Base-by-base conservation (phyloP, 2,329 filamentous ascomycete genomes). In the Stachybotrys chartarum region DNA sequence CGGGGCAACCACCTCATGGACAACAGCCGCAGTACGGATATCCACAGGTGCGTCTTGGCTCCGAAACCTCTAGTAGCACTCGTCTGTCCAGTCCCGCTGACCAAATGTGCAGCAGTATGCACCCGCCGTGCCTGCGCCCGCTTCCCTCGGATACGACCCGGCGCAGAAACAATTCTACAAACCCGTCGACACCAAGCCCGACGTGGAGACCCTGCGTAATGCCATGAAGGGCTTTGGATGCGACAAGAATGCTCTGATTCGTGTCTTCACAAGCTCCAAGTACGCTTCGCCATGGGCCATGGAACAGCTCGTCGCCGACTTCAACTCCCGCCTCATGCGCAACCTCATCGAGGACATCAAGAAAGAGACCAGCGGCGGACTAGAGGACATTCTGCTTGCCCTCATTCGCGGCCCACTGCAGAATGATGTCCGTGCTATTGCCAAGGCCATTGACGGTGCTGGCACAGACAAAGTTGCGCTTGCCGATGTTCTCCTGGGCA, bases 211-310 rank as follows among this genome's bases (percentile, higher is more conserved):
- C 1, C 53, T 72, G 1, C 62, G 67, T 50, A 67, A 69, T 24
- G 68, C 70, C 1, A 71, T 72, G 70, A 68, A 69, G 56, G 68
- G 67, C 7, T 66, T 68, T 59, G 70, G 68, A 1, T 71, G 69
- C 42, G 66, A 71, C 18, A 66, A 72, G 53, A 54, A 58, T 2
- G 60, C 66, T 0, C 54, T 72, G 10, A 67, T 71, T 42, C 59
- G 59, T 4, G 57, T 70, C 7, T 58, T 72, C 10, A 59, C 68
- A 0, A 63, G 56, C 39, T 57, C 60, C 12, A 70, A 70, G 55
- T 72, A 71, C 32, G 53, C 57, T 2, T 66, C 68, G 32, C 68
- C 69, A 0, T 71, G 66, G 66, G 57, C 62, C 2, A 67, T 72
- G 62, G 61, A 59, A 0, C 68, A 71, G 48, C 61, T 72, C 1